Base-by-base conservation (phyloP, 805 yeast genomes). In the Zygosaccharomyces bailii region DNA sequence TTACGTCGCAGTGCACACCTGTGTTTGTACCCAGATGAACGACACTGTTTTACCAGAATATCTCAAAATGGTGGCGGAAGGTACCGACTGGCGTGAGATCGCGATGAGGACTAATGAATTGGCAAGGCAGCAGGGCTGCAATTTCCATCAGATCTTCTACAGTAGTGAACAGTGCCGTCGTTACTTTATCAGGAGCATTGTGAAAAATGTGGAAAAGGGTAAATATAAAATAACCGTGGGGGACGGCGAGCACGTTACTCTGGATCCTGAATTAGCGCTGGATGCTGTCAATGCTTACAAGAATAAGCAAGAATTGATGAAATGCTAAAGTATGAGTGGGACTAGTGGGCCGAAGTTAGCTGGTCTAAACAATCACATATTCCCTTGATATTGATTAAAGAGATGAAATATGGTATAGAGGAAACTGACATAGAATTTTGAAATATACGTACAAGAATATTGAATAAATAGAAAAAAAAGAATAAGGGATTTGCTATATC, bases 1-100 rank as follows among this genome's bases (percentile, higher is more conserved):
- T 16, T 37, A 25, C 23, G n/a, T 25, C 17, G 33, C 40, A 25
- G 33, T 25, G 30, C 40, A 37, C 30, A 37, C 40, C 11, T 13
- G 33, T 25, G 24, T 37, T n/a, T 37, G 40, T 25, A 25, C 32
- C 5, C 40, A 37, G 40, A 37, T 37, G 40, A 37, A 37, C 13
- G 40, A 37, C 5, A 37, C 18, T 4, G 33, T 37, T n/a, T 17
- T 25, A 11, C 32, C 23, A 25, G 40, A 37, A 25, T 27, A 25
- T 10, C 30, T 37, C 21, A 37, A 17, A 10, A 37, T 37, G 40
- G 40, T 37, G 18, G 18, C 40, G 18, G 31, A 37, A 11, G 32
- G 33, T 10, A 20, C 25, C 21, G 40, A 37, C 5, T 37, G 40
- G 32, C 18, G 32, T 4, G n/a, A n/a, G 7, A 23, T 36, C 25